A percentile compares a stretch with the other conserved stretches of the same genome.
Evolutionary conservation across 2,329 filamentous ascomycete genomes (phyloP).

Genomic region (Epichloe aotearoae): DNA sequence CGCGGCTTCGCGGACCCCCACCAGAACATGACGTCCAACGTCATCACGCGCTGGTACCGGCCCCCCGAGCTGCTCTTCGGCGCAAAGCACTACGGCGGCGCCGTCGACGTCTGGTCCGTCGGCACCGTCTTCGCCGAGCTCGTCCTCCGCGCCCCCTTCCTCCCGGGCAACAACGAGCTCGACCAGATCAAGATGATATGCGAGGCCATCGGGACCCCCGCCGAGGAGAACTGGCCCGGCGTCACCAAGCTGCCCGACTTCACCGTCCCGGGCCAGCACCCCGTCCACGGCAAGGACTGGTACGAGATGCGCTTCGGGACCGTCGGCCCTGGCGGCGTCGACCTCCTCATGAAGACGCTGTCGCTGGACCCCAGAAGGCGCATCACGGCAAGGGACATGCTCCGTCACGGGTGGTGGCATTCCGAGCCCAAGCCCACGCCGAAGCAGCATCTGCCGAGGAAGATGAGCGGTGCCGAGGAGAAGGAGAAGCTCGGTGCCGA

Average conservation of each 20-base stretch:
- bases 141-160: conserved; percentile 66
- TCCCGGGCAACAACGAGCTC: conserved; percentile 74
- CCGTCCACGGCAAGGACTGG: conserved; percentile 53
- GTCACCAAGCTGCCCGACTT: conserved; percentile 72
- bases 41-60: conserved; percentile 94
- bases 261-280: conserved; percentile 51
- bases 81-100: conserved; percentile 75
- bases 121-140: conserved; percentile 90
- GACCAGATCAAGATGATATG: conserved; percentile 78
- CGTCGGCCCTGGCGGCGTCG: conserved; percentile 69
- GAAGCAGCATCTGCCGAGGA: conserved; percentile 69
- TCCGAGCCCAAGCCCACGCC: conserved; percentile 70
- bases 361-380: conserved; percentile 76
- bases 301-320: conserved; percentile 69
- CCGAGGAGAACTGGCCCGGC: conserved; percentile 90
- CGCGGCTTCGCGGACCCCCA: conserved; percentile 82
- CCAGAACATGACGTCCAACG: conserved; percentile 77
- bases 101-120: conserved; percentile 89
- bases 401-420: conserved; percentile 79
- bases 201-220: conserved; percentile 76
- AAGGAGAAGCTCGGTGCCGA: conserved; percentile 73
- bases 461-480: conserved; percentile 45
- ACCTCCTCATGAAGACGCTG: conserved; percentile 76
- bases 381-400: conserved; percentile 61
- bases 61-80: conserved; percentile 85